Percentiles rank a stretch among this genome's conserved stretches.
phyloP scores from a whole-genome alignment of 108 stramenopile species.

The Pseudonitzschia multiseries region DNA sequence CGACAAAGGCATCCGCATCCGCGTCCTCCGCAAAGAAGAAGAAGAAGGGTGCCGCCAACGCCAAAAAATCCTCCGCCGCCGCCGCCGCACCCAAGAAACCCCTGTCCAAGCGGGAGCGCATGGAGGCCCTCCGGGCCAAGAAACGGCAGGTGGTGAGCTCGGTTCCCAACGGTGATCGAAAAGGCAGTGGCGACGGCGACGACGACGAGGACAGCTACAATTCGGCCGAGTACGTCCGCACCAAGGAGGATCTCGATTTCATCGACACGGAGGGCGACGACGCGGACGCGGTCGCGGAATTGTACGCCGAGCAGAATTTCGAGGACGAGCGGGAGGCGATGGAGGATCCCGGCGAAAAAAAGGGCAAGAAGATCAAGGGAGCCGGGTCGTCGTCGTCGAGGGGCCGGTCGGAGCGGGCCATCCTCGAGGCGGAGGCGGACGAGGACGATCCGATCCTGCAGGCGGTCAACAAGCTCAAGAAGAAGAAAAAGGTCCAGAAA shows the following conservation, averaged over 20 bases:
- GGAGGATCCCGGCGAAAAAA: conserved; percentile 44
- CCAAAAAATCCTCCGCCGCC: conserved; percentile 19
- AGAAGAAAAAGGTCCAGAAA: conserved; percentile 67
- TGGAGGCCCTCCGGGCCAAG: conserved; percentile 77
- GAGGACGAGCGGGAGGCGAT: conserved; percentile 77
- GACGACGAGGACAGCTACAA: conserved; percentile 71
- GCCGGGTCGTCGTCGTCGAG: conserved; percentile 41
- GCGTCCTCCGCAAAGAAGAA: not conserved
- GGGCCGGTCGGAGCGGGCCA: conserved; percentile 43
- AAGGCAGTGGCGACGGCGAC: conserved; percentile 42
- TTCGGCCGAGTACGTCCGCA: conserved; percentile 67
- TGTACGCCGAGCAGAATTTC: conserved; percentile 88
- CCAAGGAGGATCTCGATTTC: conserved; percentile 86
- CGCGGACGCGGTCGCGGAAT: conserved; percentile 78
- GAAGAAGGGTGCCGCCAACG: not conserved
- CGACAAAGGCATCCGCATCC: too few relatives aligned
- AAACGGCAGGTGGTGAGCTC: conserved; percentile 33
- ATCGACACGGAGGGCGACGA: conserved; percentile 91
- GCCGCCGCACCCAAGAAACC: conserved; percentile 27
- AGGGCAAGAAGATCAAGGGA: conserved; percentile 45
- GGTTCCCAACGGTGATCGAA: conserved; percentile 5
- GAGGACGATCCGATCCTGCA: conserved; percentile 77
- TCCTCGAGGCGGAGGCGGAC: conserved; percentile 47
- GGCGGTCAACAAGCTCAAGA: conserved; percentile 77
- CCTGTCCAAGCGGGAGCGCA: conserved; percentile 59